Percentiles rank a stretch among this genome's conserved stretches.
These are phyloP conservation scores for Nepenthes alata DNA, from an alignment of 179 eudicot genomes.

Conservation along the genomic window DNA sequence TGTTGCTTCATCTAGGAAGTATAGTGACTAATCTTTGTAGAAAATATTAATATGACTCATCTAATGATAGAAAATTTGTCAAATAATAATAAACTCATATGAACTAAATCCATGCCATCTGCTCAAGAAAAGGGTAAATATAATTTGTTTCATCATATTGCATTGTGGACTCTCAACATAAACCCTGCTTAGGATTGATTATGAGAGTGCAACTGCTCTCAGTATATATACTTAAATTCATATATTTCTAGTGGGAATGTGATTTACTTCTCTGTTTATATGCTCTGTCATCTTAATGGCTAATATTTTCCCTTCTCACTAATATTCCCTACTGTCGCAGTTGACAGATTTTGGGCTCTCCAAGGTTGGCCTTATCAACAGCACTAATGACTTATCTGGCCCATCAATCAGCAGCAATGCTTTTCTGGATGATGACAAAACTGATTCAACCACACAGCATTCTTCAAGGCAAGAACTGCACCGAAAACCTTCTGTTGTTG, in stretches of 20 bases:
- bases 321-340: constrained; percentile 43
- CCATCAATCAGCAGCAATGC: constrained; percentile 44
- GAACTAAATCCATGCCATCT: no score
- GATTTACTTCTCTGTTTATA: neutral
- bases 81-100: no score
- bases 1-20: no score
- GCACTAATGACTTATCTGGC: constrained; percentile 89
- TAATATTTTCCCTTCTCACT: constrained; percentile 20
- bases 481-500: constrained; percentile 75
- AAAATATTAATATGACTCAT: no score
- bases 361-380: constrained; percentile 91
- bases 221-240: neutral
- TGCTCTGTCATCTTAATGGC: neutral
- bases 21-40: no score
- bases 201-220: no score
- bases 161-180: no score
- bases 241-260: neutral
- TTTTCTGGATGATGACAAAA: constrained; percentile 45
- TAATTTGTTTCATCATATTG: no score
- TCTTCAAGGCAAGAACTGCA: constrained; percentile 53
- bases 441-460: constrained; percentile 24
- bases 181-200: no score
- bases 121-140: no score
- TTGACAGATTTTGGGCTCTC: constrained; percentile 99
- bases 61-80: no score